A percentile compares a stretch with the other conserved stretches of the same genome.
phyloP scores from a whole-genome alignment of 2,329 filamentous ascomycete species.

The Penicillium sp. region DNA sequence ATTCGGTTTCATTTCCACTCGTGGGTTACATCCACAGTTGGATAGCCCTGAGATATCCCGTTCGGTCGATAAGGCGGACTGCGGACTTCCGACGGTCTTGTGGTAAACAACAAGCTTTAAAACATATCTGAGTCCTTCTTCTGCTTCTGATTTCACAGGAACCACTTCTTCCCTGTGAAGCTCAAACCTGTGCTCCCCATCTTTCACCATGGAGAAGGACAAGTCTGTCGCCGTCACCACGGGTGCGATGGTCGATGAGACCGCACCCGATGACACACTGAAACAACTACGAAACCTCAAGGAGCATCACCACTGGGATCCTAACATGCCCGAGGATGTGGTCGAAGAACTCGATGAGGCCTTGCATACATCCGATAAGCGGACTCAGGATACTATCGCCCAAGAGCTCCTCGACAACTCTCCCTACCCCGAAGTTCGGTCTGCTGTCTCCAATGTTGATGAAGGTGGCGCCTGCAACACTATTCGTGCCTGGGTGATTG shows the following conservation, averaged over 20 bases:
- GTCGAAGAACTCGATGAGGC: slow-evolving; percentile 61
- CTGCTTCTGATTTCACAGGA: background rate
- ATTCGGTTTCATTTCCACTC: background rate
- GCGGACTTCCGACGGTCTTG: slow-evolving; percentile 14
- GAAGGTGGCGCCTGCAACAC: slow-evolving; percentile 65
- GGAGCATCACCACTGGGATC: slow-evolving; percentile 62
- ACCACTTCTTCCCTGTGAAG: background rate
- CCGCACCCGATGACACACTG: slow-evolving; percentile 26
- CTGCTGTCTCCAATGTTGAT: slow-evolving; percentile 64
- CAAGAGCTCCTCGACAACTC: slow-evolving; percentile 64
- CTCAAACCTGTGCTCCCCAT: background rate
- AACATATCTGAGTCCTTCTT: background rate
- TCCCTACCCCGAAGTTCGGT: slow-evolving; percentile 66
- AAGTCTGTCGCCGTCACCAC: slow-evolving; percentile 25
- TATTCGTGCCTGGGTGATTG: slow-evolving; percentile 63
- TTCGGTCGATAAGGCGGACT: slow-evolving; percentile 16
- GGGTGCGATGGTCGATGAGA: slow-evolving; percentile 21
- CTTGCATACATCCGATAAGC: slow-evolving; percentile 55
- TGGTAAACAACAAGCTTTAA: background rate
- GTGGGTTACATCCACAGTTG: slow-evolving; percentile 14
- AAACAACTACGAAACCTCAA: slow-evolving; percentile 55
- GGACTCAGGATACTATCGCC: slow-evolving; percentile 58
- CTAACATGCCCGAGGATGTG: slow-evolving; percentile 64
- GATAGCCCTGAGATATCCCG: slow-evolving; percentile 8
- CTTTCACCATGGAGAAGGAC: slow-evolving; percentile 19